These are phyloP conservation scores for Penicillium herquei DNA, from an alignment of 495 filamentous ascomycete genomes.

Conservation along the genomic window DNA sequence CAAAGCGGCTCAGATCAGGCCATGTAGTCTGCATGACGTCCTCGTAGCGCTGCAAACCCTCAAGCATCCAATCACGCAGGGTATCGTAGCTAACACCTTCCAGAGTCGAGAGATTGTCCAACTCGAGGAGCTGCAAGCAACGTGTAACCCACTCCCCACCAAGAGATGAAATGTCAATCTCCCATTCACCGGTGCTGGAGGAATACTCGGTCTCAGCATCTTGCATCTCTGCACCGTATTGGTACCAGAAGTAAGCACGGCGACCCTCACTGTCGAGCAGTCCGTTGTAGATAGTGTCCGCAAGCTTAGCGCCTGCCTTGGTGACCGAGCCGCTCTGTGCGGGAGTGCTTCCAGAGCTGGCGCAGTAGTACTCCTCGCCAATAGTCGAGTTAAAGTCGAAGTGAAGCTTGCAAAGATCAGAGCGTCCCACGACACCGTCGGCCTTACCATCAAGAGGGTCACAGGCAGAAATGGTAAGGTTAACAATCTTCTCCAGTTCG, in stretches of 20 bases:
- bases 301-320: not conserved
- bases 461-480: slow-evolving; percentile 37
- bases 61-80: slow-evolving; percentile 45
- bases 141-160: slow-evolving; percentile 28
- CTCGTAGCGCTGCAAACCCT: slow-evolving; percentile 26
- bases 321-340: not conserved
- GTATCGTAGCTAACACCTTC: slow-evolving; percentile 50
- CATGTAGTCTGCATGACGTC: slow-evolving; percentile 33
- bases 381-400: slow-evolving; percentile 33
- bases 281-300: not conserved
- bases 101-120: slow-evolving; percentile 30
- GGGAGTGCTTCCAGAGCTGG: slow-evolving; percentile 12
- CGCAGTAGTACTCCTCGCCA: slow-evolving; percentile 38
- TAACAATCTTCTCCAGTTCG: slow-evolving; percentile 38
- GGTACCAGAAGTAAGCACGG: not conserved
- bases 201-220: slow-evolving; percentile 9
- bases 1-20: slow-evolving; percentile 45
- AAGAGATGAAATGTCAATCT: slow-evolving; percentile 19
- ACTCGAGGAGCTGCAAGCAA: slow-evolving; percentile 25
- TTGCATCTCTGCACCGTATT: not conserved
- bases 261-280: not conserved
- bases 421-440: slow-evolving; percentile 41
- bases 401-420: slow-evolving; percentile 40
- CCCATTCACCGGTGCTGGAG: slow-evolving; percentile 19
- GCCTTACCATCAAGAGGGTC: slow-evolving; percentile 39